Evolutionary conservation across 176 grass and related monocot species (phyloP).

Genomic region (Zizania latifolia): DNA sequence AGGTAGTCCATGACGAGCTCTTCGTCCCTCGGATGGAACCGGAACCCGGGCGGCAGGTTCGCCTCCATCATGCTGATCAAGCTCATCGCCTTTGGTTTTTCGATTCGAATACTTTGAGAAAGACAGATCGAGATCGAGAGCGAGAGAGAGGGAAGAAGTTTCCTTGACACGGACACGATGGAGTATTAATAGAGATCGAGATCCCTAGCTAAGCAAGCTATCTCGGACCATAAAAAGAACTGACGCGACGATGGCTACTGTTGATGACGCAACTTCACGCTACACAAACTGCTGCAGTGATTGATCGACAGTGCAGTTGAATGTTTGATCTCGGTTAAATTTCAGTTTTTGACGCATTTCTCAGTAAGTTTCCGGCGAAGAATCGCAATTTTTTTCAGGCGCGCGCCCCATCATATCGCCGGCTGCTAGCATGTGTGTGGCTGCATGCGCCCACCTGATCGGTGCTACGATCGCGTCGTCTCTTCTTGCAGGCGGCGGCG

Average conservation of each 20-base stretch:
- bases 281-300: not conserved
- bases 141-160: not conserved
- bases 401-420: not conserved
- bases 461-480: too few species aligned
- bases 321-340: too few species aligned
- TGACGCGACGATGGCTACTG: constrained; percentile 9
- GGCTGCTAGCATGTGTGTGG: too few species aligned
- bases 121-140: not conserved
- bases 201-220: not conserved
- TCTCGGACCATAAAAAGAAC: too few species aligned
- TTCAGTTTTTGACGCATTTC: too few species aligned
- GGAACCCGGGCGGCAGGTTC: constrained; percentile 68
- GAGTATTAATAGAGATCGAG: constrained; percentile 36
- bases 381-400: too few species aligned
- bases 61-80: constrained; percentile 83
- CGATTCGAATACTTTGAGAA: not conserved
- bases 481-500: not conserved
- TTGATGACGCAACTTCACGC: not conserved
- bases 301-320: too few species aligned
- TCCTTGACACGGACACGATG: not conserved
- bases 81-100: constrained; percentile 43
- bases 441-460: not conserved
- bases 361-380: too few species aligned
- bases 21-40: constrained; percentile 78
- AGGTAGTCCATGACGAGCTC: constrained; percentile 93